Conservation (phyloP, 768 basidiomycete genomes). For the Hypholoma sublateritium region DNA sequence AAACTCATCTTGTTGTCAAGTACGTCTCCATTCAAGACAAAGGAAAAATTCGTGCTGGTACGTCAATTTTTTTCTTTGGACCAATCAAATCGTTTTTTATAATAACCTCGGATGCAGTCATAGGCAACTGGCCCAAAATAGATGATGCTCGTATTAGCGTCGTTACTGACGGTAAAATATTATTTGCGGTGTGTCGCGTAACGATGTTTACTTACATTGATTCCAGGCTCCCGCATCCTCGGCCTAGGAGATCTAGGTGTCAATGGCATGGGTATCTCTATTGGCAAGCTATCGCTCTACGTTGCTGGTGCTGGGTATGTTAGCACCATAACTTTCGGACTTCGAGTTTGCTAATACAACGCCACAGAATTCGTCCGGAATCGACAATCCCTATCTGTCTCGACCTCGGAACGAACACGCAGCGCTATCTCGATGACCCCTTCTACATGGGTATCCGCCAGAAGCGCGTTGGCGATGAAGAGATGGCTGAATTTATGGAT, state of each 20-base stretch:
- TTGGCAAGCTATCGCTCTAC: slow-evolving; percentile 92
- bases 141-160: slow-evolving; percentile 86
- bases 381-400: slow-evolving; percentile 83
- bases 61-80: slow-evolving; percentile 3
- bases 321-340: slow-evolving; percentile 1
- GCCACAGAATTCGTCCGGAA: slow-evolving; percentile 64
- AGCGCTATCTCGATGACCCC: slow-evolving; percentile 78
- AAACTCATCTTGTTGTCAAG: slow-evolving; percentile 33
- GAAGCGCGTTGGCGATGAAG: slow-evolving; percentile 58
- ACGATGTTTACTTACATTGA: slow-evolving; percentile 19
- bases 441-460: slow-evolving; percentile 86
- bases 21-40: slow-evolving; percentile 83
- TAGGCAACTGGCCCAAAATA: slow-evolving; percentile 70
- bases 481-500: slow-evolving; percentile 85
- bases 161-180: slow-evolving; percentile 75
- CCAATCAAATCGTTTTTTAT: neutral
- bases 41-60: slow-evolving; percentile 65
- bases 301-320: slow-evolving; percentile 84
- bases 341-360: neutral
- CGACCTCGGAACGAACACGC: slow-evolving; percentile 89
- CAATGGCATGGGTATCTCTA: slow-evolving; percentile 85
- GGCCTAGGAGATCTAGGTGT: slow-evolving; percentile 84
- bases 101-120: slow-evolving; percentile 35
- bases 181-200: neutral
- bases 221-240: slow-evolving; percentile 77